Conservation (phyloP, 805 yeast genomes). For the Pichia eremophila region DNA sequence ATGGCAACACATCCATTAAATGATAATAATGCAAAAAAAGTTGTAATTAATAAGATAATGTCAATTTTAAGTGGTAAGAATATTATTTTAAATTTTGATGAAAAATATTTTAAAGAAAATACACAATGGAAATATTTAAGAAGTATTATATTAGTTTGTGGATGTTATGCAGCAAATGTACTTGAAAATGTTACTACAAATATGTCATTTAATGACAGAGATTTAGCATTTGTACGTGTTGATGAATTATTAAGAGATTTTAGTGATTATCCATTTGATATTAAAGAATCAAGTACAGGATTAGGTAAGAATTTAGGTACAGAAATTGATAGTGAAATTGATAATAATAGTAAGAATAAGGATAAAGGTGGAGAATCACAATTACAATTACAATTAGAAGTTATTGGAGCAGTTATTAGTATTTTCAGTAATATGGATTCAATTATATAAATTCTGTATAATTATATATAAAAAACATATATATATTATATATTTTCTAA, state of each 20-base stretch:
- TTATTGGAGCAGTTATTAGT: constrained; percentile 83
- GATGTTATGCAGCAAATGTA: constrained; percentile 93
- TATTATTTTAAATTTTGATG: constrained; percentile 42
- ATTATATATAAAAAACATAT: background rate
- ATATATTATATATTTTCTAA: constrained; percentile 26
- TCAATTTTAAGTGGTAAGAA: constrained; percentile 65
- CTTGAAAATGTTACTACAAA: constrained; percentile 77
- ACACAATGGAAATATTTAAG: constrained; percentile 66
- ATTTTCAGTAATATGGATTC: constrained; percentile 92
- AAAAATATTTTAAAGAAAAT: constrained; percentile 58
- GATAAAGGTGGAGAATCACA: too few species aligned
- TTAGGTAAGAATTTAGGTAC: constrained; percentile 59
- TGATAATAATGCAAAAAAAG: constrained; percentile 77
- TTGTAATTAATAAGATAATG: constrained; percentile 63
- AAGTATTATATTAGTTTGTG: constrained; percentile 73
- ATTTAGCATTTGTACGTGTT: constrained; percentile 87
- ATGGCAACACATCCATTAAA: constrained; percentile 98
- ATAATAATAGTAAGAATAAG: constrained; percentile 17
- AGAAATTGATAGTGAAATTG: constrained; percentile 42
- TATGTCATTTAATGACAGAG: constrained; percentile 79
- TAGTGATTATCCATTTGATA: constrained; percentile 72
- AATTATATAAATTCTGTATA: constrained; percentile 38
- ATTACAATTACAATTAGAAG: constrained; percentile 65
- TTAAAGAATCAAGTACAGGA: constrained; percentile 51
- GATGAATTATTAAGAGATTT: constrained; percentile 80